Conservation (phyloP, 2,329 filamentous ascomycete genomes). For the Hyphodiscus sp. region DNA sequence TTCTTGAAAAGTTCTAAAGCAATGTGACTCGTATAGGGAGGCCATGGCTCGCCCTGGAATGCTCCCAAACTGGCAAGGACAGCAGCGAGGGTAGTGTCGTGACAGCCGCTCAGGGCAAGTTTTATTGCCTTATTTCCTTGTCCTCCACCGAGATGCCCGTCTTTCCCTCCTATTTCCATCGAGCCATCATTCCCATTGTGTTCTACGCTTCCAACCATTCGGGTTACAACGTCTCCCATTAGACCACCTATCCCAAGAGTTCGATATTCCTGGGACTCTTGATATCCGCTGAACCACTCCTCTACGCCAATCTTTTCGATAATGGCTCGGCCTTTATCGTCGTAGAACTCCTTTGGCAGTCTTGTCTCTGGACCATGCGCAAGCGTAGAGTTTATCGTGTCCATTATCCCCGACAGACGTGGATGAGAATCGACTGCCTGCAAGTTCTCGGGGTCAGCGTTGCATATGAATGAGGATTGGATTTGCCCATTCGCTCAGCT, state of each 20-base stretch:
- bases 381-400: constrained; percentile 82
- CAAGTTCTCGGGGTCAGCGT: too few species aligned
- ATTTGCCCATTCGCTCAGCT: too few species aligned
- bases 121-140: constrained; percentile 51
- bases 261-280: constrained; percentile 81
- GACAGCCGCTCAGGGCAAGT: constrained; percentile 78
- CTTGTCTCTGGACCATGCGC: constrained; percentile 77
- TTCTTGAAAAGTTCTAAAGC: constrained; percentile 83
- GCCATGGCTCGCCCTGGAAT: constrained; percentile 70
- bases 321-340: constrained; percentile 60
- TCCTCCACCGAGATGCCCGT: constrained; percentile 34
- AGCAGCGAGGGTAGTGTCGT: constrained; percentile 87
- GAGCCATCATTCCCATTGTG: constrained; percentile 44
- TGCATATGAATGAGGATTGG: too few species aligned
- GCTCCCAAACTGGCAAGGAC: constrained; percentile 73
- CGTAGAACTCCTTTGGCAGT: constrained; percentile 83
- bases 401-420: constrained; percentile 83
- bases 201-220: constrained; percentile 65
- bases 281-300: constrained; percentile 89
- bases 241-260: constrained; percentile 78
- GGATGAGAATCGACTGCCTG: constrained; percentile 71
- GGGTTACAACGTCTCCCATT: constrained; percentile 73
- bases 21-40: constrained; percentile 87
- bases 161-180: constrained; percentile 39
- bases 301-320: constrained; percentile 72